Base-by-base conservation (phyloP, 352 stramenopile species). In the Globisporangium heterothallicum region DNA sequence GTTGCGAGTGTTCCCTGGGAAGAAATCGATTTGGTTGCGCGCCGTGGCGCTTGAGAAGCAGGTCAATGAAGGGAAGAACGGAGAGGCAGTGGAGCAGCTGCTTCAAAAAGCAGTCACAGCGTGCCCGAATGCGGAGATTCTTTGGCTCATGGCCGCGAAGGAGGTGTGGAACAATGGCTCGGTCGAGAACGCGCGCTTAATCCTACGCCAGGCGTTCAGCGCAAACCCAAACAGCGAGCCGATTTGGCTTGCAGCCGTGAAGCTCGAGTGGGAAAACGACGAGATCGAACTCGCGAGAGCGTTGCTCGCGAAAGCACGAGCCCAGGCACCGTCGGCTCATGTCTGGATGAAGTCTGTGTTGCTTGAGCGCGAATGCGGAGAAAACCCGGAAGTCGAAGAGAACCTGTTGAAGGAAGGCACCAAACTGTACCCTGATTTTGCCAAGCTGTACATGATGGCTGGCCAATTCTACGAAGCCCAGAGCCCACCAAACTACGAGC, bases 221-320 rank as follows among this genome's bases (percentile, higher is more conserved):
- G 88, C 84, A 4, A 99, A 99, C 70, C 94, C 94, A 3, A 96
- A 98, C 63, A 98, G 90, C 51, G 95, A 99, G 64, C 61, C 86
- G 6, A 94, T 97, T 56, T 96, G 84, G 89, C 71, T 99, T n/a
- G 97, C 97, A 5, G 96, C 95, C 7, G 86, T 98, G 14, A 99
- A 99, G 65, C 72, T 99, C 2, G 97, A 99, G 71, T 99, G 94
- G 93, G 97, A 99, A 70, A 99, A 97, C 53, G 94, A 96, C 50
- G 92, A 99, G 63, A 86, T 95, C n/a, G 88, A 98, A 44, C 70
- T 96, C 12, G 97, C 97, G 4, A 68, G 84, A 32, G 83, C 74
- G 16, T 54, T 97, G 12, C 55, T 97, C 24, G 79, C 72, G 2
- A 88, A 91, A 55, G 88, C 83, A 1, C 74, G 86, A 1, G 70